A percentile compares a stretch with the other conserved stretches of the same genome.
Evolutionary conservation across 2,329 filamentous ascomycete genomes (phyloP).

Genomic region (Aphanocladium album): DNA sequence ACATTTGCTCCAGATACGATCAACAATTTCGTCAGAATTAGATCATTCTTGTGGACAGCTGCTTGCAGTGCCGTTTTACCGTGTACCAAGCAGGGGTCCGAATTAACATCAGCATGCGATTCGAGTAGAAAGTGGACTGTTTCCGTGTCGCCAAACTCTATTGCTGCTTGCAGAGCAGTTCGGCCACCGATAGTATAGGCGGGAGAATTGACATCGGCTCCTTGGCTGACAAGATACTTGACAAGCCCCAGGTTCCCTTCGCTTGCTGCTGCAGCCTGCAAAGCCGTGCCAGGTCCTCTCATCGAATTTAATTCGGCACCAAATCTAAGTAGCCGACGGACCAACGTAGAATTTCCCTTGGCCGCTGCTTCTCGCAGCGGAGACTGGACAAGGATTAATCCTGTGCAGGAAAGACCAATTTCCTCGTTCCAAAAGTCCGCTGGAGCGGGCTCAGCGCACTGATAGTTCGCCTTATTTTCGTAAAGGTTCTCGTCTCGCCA

Average conservation of each 20-base stretch:
- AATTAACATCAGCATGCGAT: neutral
- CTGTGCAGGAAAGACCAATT: too few species aligned
- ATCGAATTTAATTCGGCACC: neutral
- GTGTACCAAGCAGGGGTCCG: neutral
- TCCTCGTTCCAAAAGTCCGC: neutral
- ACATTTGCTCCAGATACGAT: neutral
- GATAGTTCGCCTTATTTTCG: neutral
- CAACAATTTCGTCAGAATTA: neutral
- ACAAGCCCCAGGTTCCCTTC: neutral
- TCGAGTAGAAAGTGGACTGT: neutral
- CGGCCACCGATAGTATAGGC: neutral
- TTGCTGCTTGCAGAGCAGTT: neutral
- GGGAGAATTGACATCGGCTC: neutral
- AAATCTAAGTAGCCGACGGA: neutral
- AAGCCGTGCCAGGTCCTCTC: neutral
- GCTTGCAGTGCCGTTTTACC: neutral
- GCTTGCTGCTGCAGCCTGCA: neutral
- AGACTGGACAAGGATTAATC: neutral
- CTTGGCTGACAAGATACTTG: neutral
- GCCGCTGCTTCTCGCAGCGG: neutral
- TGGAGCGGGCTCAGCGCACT: too few species aligned
- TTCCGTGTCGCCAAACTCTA: neutral
- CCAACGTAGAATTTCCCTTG: neutral
- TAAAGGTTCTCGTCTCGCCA: neutral
- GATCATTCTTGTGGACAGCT: neutral